phyloP scores from a whole-genome alignment of 805 yeast genomes.

The Candida taoyuanica region DNA sequence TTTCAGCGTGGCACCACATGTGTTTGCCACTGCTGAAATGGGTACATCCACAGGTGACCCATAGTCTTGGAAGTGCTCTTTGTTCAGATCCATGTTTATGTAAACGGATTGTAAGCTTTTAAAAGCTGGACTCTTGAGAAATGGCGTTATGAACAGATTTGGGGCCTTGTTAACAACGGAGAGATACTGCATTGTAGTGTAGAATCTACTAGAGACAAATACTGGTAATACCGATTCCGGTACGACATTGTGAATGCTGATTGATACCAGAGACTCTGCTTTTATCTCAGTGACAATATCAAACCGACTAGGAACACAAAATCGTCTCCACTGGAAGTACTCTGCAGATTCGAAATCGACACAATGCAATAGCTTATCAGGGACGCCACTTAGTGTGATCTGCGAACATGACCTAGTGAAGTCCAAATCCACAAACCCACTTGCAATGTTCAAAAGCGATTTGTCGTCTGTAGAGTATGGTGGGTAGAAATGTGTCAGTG shows the following conservation, averaged over 20 bases:
- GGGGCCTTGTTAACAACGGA: conserved; percentile 3
- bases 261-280: neutral
- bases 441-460: conserved; percentile 1
- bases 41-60: neutral
- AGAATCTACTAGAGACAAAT: neutral
- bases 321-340: conserved; percentile 5
- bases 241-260: conserved; percentile 3
- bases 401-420: conserved; percentile 3
- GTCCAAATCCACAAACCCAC: conserved; percentile 3
- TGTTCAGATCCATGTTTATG: conserved; percentile 2
- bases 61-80: neutral
- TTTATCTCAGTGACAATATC: neutral
- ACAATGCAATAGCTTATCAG: conserved; percentile 2
- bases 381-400: conserved; percentile 7
- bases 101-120: conserved; percentile 1
- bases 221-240: conserved; percentile 1
- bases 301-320: conserved; percentile 1
- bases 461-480: conserved; percentile 6
- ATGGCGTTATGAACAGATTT: neutral
- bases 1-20: neutral
- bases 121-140: neutral
- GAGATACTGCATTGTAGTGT: neutral
- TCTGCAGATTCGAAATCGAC: neutral
- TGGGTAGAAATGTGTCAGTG: conserved; percentile 1
- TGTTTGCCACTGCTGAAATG: neutral